Evolutionary conservation across 805 yeast species (phyloP), one percentile per base, ranked within the genome.

Genomic region (Kuraishia molischiana): DNA sequence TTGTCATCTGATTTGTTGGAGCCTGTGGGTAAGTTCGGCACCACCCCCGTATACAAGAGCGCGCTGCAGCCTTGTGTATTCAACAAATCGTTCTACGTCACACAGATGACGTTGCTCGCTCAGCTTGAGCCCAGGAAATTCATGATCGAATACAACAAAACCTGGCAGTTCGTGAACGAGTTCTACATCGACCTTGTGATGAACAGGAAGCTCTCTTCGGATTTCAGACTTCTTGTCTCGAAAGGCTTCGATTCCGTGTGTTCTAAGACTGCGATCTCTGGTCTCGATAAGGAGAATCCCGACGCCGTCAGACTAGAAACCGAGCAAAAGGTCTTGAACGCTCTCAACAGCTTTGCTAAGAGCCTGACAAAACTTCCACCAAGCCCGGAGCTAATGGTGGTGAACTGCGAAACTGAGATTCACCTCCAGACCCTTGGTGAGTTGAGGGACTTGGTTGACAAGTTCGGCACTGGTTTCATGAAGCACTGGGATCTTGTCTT

Each of bases 401-500:
- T 73, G 39, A 74, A 74, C 44, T 71, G 77, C 24, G 86, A 81
- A 45, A 69, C 78, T 2, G 89, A 82, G 38, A 74, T 86, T 42
- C 75, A 80, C 42, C 66, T 82, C 14, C 69, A 69, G 21, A 58
- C 74, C 0, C 61, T 89, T 30, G 69, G 74, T 21, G 79, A 85
- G 0, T 54, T 90, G 37, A 81, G 78, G 50, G 75, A 69, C 22
- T 64, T 89, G n/a, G 66, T 90, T 24, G 94, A 87, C 49, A 77
- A 81, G 46, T 82, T 76, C 51, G 97, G 95, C 1, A 67, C 69
- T 26, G 59, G 66, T 5, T 64, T 79, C 36, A 62, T 64, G 32
- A 59, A 61, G 34, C 54, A 67, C n/a, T 90, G 97, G 97, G 70
- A 72, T 28, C 57, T 67, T 3, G 81, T 87, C 2, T 77, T 90